Base-by-base conservation (phyloP, 1,284 basidiomycete genomes). In the Cystobasidium slooffiae region DNA sequence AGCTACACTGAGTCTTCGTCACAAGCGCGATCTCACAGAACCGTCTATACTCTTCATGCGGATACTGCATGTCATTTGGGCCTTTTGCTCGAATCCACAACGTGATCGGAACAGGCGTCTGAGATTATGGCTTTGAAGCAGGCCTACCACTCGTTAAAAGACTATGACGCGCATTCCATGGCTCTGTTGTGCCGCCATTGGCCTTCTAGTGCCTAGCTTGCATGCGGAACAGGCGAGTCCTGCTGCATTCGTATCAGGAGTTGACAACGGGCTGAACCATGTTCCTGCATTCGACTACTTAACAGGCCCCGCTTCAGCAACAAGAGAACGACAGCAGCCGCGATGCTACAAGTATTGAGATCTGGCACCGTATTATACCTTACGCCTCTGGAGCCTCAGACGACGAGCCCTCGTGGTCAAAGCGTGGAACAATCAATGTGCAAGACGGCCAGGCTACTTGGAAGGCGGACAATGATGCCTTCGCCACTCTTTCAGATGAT, bases 361-460 rank as follows among this genome's bases (percentile, higher is more conserved):
- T 68, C 37, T 68, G 53, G 51, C 66, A 68, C 24, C 66, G 66
- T 31, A 41, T 68, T 14, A 47, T 68, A 14, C 24, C 66, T 14
- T 56, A 68, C 31, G 55, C 22, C 24, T 56, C 66, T 41, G 39
- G 46, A 68, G 31, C 66, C 20, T 24, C 44, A 12, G 61, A 47
- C 24, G 31, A 10, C 37, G 49, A 41, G 51, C 47, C 41, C 24
- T 14, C 37, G 43, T 66, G 64, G 64, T 18, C 49, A 16, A 66
- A 66, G 24, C 64, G 64, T 18, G 64, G 64, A 14, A 52, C 44
- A 12, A 22, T 66, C 18, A 10, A 16, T 18, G 31, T 66, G 51
- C 51, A 51, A 41, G 10, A 66, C 52, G 64, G 64, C 24, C 49
- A 37, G 39, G 64, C 49, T 6, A 66, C 64, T 31, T 66, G 64